Evolutionary conservation across 2,329 filamentous ascomycete genomes (phyloP), one percentile per base, ranked within the genome.

Genomic region (Tolypocladium cylindrosporum): DNA sequence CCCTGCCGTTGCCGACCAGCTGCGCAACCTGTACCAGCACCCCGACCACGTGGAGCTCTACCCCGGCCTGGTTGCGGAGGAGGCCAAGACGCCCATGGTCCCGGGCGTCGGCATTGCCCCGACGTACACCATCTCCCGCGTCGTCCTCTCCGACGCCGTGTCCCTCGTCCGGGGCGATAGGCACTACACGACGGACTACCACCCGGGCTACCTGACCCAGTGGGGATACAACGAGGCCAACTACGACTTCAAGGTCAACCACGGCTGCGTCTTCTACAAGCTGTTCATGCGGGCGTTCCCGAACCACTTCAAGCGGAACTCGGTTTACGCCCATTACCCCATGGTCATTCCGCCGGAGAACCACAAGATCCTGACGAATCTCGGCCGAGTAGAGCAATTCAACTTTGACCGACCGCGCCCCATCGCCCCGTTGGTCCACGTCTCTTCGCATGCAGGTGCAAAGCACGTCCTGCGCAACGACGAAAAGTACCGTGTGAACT

Each of bases 211-310:
- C 64, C 73, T 95, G 53, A 95, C 90, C 1, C 91, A 90, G 72
- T 96, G 90, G 90, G 90, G 90, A 24, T 93, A 83, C 74, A 83
- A 84, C 57, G 87, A 91, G 68, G 87, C 83, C 4, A 79, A 88
- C 24, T 90, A 87, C 58, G 89, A 95, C 64, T 73, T 86, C 27
- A 83, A 81, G 59, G 73, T 93, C 62, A 89, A 94, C 71, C 86
- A 94, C 67, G 90, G 91, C 53, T 91, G 88, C 64, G 84, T 91
- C 14, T 89, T 93, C 72, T 91, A 92, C 77, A 95, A 94, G 76
- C 79, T 95, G 41, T 87, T 92, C 68, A 77, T 90, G 41, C 82
- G 87, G 6, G 88, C 89, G 0, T 91, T 95, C 77, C 91, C 90
- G 1, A 80, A 88, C 62, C 87, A 91, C 73, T 93, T 92, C 79